Percentiles rank a stretch among this genome's conserved stretches.
Conservation (phyloP, 2,329 filamentous ascomycete species). For the Fusarium clavum region DNA sequence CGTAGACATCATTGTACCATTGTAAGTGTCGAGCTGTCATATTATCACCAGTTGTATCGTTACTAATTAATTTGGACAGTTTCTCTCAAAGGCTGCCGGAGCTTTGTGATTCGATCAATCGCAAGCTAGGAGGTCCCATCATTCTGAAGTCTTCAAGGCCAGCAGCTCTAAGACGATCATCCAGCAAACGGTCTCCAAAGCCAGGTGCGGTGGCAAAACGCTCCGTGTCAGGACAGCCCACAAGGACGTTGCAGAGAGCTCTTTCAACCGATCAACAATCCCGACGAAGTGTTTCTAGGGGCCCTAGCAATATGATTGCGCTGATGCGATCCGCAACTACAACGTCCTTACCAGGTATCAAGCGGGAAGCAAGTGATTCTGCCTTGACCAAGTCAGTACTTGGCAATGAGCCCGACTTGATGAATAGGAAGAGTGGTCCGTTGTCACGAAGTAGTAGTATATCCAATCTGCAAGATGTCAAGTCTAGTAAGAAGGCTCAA, state of each 20-base stretch:
- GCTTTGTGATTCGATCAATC: slow-evolving; percentile 75
- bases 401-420: slow-evolving; percentile 53
- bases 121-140: slow-evolving; percentile 79
- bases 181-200: slow-evolving; percentile 58
- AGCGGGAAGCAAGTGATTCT: slow-evolving; percentile 75
- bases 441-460: slow-evolving; percentile 60
- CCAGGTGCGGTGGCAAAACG: slow-evolving; percentile 66
- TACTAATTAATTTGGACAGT: slow-evolving; percentile 61
- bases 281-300: slow-evolving; percentile 66
- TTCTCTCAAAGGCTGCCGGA: slow-evolving; percentile 82
- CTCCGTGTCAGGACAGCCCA: slow-evolving; percentile 54
- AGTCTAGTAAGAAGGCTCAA: slow-evolving; percentile 72
- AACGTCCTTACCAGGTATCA: slow-evolving; percentile 69
- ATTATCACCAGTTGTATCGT: background rate
- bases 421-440: slow-evolving; percentile 56
- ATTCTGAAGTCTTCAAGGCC: slow-evolving; percentile 67
- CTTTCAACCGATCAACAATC: slow-evolving; percentile 69
- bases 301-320: slow-evolving; percentile 68
- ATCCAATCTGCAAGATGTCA: slow-evolving; percentile 65
- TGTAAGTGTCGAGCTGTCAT: slow-evolving; percentile 62
- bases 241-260: slow-evolving; percentile 70
- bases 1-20: slow-evolving; percentile 82
- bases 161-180: slow-evolving; percentile 58
- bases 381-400: slow-evolving; percentile 62
- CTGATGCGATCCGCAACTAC: slow-evolving; percentile 77